A percentile compares a stretch with the other conserved stretches of the same genome.
Conservation (phyloP, 2,329 filamentous ascomycete genomes). For the Thyridium curvatum region DNA sequence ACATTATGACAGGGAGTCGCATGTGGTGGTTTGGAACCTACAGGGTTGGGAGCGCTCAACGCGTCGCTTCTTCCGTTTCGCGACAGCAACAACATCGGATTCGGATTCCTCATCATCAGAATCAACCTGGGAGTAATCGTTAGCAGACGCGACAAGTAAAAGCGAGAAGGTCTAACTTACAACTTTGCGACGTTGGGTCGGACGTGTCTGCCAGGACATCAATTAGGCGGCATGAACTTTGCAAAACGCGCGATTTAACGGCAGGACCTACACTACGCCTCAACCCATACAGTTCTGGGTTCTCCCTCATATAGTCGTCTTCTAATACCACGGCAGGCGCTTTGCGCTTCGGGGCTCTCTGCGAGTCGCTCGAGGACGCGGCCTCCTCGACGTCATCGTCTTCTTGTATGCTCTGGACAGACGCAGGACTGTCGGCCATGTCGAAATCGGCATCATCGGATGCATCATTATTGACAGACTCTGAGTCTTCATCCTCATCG, state of each 20-base stretch:
- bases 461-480: constrained; percentile 45
- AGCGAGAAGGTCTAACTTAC: constrained; percentile 29
- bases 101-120: constrained; percentile 63
- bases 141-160: constrained; percentile 17
- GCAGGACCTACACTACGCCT: constrained; percentile 72
- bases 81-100: constrained; percentile 58
- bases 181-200: constrained; percentile 50
- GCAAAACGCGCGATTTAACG: constrained; percentile 13
- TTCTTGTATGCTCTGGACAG: constrained; percentile 25
- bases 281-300: constrained; percentile 91
- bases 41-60: constrained; percentile 58
- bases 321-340: constrained; percentile 50
- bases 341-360: constrained; percentile 68
- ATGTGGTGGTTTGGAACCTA: constrained; percentile 33
- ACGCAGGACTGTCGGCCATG: constrained; percentile 55
- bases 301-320: constrained; percentile 79
- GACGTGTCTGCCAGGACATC: constrained; percentile 38
- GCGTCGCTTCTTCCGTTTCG: constrained; percentile 61
- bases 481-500: constrained; percentile 32
- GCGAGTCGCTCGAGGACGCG: constrained; percentile 67
- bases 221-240: constrained; percentile 15
- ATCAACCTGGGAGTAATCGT: constrained; percentile 33
- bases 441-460: constrained; percentile 73
- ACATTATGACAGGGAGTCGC: background rate
- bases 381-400: constrained; percentile 43